A percentile compares a stretch with the other conserved stretches of the same genome.
Evolutionary conservation across 495 filamentous ascomycete species (phyloP).

Genomic region (Tuber umbilicatum): DNA sequence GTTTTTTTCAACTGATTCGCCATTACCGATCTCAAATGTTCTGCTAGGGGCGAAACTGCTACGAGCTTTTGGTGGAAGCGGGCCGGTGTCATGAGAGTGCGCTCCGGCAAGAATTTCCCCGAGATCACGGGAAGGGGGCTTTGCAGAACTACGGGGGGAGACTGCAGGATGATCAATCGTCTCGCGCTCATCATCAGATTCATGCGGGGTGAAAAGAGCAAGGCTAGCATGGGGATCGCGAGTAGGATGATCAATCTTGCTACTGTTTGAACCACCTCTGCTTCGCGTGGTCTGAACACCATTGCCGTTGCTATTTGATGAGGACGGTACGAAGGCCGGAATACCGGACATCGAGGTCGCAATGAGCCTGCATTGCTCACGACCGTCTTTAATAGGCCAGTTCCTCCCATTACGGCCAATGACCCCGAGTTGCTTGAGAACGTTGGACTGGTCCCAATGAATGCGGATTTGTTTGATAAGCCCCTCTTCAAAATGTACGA

Average conservation of each 20-base stretch:
- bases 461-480: conserved; percentile 80
- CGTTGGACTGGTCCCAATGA: conserved; percentile 90
- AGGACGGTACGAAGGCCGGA: conserved; percentile 3
- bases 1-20: conserved; percentile 39
- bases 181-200: conserved; percentile 48
- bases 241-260: conserved; percentile 43
- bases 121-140: conserved; percentile 58
- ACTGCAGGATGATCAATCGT: conserved; percentile 32
- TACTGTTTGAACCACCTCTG: conserved; percentile 28
- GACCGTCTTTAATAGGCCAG: conserved; percentile 90
- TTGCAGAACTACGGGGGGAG: conserved; percentile 51
- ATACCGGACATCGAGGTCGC: conserved; percentile 45
- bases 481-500: conserved; percentile 75
- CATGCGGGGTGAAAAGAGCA: conserved; percentile 60
- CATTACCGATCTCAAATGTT: conserved; percentile 37
- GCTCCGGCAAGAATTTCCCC: conserved; percentile 57
- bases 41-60: conserved; percentile 31
- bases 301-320: conserved; percentile 19
- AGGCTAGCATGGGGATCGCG: conserved; percentile 71
- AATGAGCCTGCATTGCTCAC: conserved; percentile 74
- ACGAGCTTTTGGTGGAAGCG: conserved; percentile 35
- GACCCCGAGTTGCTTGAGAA: conserved; percentile 86
- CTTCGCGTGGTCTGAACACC: conserved; percentile 21
- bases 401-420: conserved; percentile 81
- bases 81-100: conserved; percentile 35